Percentiles rank a stretch among this genome's conserved stretches.
Conservation (phyloP, 2,329 filamentous ascomycete species). For the Diplodia scrobiculata region DNA sequence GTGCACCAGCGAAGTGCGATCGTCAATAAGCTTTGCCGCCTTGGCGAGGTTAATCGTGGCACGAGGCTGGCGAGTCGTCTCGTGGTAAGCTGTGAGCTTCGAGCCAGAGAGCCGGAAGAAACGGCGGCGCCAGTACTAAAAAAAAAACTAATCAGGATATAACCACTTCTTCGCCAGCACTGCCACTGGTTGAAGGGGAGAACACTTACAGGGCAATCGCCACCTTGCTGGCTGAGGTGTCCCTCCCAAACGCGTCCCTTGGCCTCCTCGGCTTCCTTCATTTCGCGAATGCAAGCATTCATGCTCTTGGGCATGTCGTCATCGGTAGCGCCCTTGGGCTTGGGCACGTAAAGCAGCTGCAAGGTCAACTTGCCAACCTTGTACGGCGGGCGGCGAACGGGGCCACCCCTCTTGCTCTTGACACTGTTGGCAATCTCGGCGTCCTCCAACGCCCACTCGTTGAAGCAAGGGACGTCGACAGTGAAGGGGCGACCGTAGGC, state of each 20-base stretch:
- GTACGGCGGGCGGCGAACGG: conserved; percentile 85
- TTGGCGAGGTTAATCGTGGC: conserved; percentile 96
- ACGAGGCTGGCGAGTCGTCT: conserved; percentile 89
- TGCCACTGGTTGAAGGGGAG: neutral
- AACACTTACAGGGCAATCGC: conserved; percentile 85
- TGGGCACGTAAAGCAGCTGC: conserved; percentile 91
- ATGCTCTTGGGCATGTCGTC: conserved; percentile 99
- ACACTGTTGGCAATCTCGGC: conserved; percentile 75
- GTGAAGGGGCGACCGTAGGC: conserved; percentile 87
- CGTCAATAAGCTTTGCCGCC: conserved; percentile 89
- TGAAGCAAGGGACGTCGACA: conserved; percentile 92
- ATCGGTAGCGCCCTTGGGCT: conserved; percentile 80
- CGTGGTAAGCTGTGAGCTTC: conserved; percentile 93
- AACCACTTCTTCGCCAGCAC: conserved; percentile 29
- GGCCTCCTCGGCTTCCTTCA: conserved; percentile 84
- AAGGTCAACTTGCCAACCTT: conserved; percentile 92
- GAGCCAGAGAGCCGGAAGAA: conserved; percentile 93
- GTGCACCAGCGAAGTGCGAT: conserved; percentile 78
- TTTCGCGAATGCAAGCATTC: conserved; percentile 91
- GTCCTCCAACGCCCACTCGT: conserved; percentile 92
- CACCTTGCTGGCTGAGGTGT: conserved; percentile 90
- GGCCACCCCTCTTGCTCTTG: conserved; percentile 82
- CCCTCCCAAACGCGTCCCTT: conserved; percentile 81
- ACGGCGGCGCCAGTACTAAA: conserved; percentile 91
- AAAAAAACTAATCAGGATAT: conserved; percentile 28